Evolutionary conservation across 495 filamentous ascomycete species (phyloP).

Genomic region (Neurospora sp.): DNA sequence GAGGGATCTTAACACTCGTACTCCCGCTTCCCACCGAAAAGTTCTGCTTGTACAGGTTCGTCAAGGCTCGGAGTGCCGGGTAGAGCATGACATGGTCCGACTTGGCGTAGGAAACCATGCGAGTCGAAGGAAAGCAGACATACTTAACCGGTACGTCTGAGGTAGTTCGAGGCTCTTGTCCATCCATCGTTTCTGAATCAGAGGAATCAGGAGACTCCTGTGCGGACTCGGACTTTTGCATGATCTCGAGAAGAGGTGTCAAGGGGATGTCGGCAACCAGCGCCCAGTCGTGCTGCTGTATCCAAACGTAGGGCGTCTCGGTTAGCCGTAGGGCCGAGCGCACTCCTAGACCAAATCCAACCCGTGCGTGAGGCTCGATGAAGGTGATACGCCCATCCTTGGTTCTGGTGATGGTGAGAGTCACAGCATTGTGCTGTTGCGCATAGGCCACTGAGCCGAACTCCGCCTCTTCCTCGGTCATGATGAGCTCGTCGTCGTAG

Average conservation of each 20-base stretch:
- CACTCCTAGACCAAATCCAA: constrained; percentile 37
- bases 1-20: constrained; percentile 17
- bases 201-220: background rate
- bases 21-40: constrained; percentile 5
- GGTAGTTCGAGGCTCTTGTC: background rate
- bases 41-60: constrained; percentile 26
- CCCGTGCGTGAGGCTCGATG: constrained; percentile 30
- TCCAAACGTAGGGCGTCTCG: constrained; percentile 36
- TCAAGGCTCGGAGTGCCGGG: constrained; percentile 24
- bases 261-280: constrained; percentile 31
- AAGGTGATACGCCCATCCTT: constrained; percentile 26
- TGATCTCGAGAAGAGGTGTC: constrained; percentile 26
- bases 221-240: constrained; percentile 19
- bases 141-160: constrained; percentile 24
- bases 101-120: constrained; percentile 32
- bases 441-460: constrained; percentile 27
- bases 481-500: constrained; percentile 1
- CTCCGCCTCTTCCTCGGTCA: constrained; percentile 24
- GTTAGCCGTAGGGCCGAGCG: constrained; percentile 32
- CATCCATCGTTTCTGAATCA: background rate
- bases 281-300: constrained; percentile 42
- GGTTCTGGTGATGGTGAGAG: constrained; percentile 24
- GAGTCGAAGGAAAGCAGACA: constrained; percentile 31
- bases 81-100: constrained; percentile 32
- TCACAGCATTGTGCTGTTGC: constrained; percentile 24